These are phyloP conservation scores for Babesia ovata DNA, from an alignment of 169 alveolate species.

Conservation along the genomic window DNA sequence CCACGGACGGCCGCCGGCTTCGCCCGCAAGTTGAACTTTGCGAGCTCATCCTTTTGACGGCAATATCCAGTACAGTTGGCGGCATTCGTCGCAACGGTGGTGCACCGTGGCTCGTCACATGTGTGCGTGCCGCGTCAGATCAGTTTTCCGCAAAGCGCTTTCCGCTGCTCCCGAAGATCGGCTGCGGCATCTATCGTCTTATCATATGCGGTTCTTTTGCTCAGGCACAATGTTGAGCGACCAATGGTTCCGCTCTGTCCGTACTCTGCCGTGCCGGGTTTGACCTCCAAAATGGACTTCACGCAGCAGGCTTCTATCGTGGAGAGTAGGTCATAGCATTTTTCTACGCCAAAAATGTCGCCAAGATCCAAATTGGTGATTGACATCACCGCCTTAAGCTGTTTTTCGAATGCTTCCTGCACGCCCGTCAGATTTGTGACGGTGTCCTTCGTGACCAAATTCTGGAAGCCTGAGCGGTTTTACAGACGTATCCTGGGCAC, in stretches of 20 bases:
- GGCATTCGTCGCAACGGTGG: neutral
- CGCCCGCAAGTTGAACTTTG: neutral
- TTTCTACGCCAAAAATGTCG: conserved; percentile 32
- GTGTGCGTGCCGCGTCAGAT: conserved; percentile 7
- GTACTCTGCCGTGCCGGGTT: neutral
- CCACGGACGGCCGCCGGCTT: conserved; percentile 30
- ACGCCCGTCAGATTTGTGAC: neutral
- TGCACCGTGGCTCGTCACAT: conserved; percentile 11
- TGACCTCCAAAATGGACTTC: neutral
- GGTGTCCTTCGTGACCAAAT: conserved; percentile 4
- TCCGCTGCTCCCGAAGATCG: too few species aligned
- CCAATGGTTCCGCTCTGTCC: too few species aligned
- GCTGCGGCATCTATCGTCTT: too few species aligned
- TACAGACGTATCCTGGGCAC: neutral
- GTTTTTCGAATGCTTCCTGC: neutral
- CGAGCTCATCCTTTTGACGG: neutral
- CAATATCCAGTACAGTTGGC: neutral
- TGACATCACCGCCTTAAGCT: neutral
- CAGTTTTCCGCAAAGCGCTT: too few species aligned
- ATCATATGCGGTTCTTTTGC: too few species aligned
- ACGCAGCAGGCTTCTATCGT: conserved; percentile 27
- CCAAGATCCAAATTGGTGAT: conserved; percentile 32
- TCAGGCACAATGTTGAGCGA: too few species aligned
- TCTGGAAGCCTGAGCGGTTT: neutral
- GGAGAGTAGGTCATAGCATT: conserved; percentile 13